Evolutionary conservation across 345 rosid genomes (phyloP), one percentile per base, ranked within the genome.

Genomic region (Salix suchowensis): DNA sequence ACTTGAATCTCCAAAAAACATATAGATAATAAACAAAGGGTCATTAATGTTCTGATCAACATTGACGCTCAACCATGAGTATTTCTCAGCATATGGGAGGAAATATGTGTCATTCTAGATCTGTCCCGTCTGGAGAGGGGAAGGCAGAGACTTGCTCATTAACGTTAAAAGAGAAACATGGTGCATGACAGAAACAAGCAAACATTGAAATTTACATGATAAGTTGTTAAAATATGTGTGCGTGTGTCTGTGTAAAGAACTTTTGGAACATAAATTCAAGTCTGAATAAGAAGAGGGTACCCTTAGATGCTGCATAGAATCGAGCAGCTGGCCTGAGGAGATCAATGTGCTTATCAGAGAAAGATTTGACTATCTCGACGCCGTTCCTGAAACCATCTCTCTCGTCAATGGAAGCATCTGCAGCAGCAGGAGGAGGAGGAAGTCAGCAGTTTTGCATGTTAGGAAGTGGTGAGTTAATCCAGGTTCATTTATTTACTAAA

Each of bases 311-410:
- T 0, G 88, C 80, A 85, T 74, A 76, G 74, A 82, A 82, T 67
- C 94, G 90, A 74, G 88, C 87, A 39, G 95, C 79, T 66, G 91
- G 95, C 84, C 90, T 91, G 84, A 89, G 84, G 76, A 86, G 96
- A 85, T 90, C 94, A 73, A 84, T 72, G 82, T 91, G 87, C 82
- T 87, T 91, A 78, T 90, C 90, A 71, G 91, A 67, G 42, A 68
- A 76, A 70, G 91, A 80, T 75, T 87, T 86, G 24, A 84, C 84
- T 80, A 91, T 61, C 90, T 90, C 95, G 73, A 88, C 70, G 66
- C 83, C 86, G 50, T 73, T 84, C 79, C 87, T 80, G 44, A 86
- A 78, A 80, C 67, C 80, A 62, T 74, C 84, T 36, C 64, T 71
- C 54, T 86, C 88, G 72, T 84, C 85, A 11, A 69, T 48, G 32